Evolutionary conservation across 2,329 filamentous ascomycete genomes (phyloP).

Genomic region (Fusarium xylarioides): DNA sequence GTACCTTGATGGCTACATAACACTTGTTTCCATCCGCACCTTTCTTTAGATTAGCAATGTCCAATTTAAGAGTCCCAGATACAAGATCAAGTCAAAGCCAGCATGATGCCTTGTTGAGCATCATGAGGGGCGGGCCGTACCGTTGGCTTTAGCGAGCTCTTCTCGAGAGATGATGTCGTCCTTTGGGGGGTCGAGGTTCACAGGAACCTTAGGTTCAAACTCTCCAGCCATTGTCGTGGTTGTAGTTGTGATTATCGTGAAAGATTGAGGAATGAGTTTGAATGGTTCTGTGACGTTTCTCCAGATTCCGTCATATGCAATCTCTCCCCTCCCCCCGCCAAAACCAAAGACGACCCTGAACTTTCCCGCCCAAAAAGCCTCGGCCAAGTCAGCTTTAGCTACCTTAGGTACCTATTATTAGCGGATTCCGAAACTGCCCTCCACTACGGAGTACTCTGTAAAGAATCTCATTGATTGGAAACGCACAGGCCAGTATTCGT

Average conservation of each 20-base stretch:
- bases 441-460: background rate
- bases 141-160: conserved; percentile 82
- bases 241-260: background rate
- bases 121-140: conserved; percentile 61
- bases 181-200: conserved; percentile 84
- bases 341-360: conserved; percentile 18
- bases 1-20: conserved; percentile 76
- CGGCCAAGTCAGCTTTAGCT: conserved; percentile 5
- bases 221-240: conserved; percentile 62
- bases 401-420: background rate
- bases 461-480: conserved; percentile 20
- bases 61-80: background rate
- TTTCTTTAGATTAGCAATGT: conserved; percentile 49
- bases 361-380: conserved; percentile 8
- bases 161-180: conserved; percentile 84
- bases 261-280: background rate
- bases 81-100: background rate
- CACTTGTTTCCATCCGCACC: conserved; percentile 71
- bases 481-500: conserved; percentile 34
- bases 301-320: conserved; percentile 36
- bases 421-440: background rate
- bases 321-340: conserved; percentile 22
- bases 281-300: conserved; percentile 4
- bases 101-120: background rate
- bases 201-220: conserved; percentile 81